phyloP scores from a whole-genome alignment of 2,329 filamentous ascomycete genomes.

The Aspergillus sp. region DNA sequence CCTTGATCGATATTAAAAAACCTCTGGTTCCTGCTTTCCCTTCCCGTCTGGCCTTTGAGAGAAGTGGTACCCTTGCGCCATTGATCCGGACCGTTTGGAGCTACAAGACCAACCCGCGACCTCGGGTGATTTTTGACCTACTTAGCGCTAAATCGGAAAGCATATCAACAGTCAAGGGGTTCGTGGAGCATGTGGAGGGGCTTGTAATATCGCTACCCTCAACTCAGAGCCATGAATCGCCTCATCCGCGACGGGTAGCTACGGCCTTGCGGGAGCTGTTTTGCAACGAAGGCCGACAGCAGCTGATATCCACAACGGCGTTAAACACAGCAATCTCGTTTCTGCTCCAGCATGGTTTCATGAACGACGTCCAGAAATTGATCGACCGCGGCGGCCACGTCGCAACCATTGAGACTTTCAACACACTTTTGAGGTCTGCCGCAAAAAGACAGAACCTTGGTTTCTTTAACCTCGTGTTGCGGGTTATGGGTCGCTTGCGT shows the following conservation, averaged over 20 bases:
- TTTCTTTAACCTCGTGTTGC: slow-evolving; percentile 39
- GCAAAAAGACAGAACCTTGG: slow-evolving; percentile 40
- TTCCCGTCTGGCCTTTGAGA: slow-evolving; percentile 25
- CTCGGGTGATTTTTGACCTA: slow-evolving; percentile 11
- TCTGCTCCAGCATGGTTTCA: slow-evolving; percentile 34
- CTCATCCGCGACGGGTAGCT: slow-evolving; percentile 19
- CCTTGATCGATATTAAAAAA: slow-evolving; percentile 30
- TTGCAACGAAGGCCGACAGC: slow-evolving; percentile 25
- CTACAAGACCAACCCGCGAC: slow-evolving; percentile 7
- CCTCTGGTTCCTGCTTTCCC: slow-evolving; percentile 30
- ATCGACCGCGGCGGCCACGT: slow-evolving; percentile 37
- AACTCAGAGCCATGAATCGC: background rate
- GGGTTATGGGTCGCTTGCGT: slow-evolving; percentile 37
- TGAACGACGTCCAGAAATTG: slow-evolving; percentile 32
- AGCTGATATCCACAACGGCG: slow-evolving; percentile 41
- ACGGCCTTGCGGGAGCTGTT: slow-evolving; percentile 34
- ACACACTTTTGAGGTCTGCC: slow-evolving; percentile 42
- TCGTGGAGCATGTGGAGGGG: slow-evolving; percentile 41
- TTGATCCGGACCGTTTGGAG: slow-evolving; percentile 34
- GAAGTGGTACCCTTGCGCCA: slow-evolving; percentile 24
- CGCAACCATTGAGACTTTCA: slow-evolving; percentile 43
- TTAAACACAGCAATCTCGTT: slow-evolving; percentile 42
- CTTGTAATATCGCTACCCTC: slow-evolving; percentile 29
- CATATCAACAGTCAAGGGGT: slow-evolving; percentile 31
- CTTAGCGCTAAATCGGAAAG: slow-evolving; percentile 12